These are phyloP conservation scores for Symbiodinium natans DNA, from an alignment of 73 alveolate species.

Conservation along the genomic window DNA sequence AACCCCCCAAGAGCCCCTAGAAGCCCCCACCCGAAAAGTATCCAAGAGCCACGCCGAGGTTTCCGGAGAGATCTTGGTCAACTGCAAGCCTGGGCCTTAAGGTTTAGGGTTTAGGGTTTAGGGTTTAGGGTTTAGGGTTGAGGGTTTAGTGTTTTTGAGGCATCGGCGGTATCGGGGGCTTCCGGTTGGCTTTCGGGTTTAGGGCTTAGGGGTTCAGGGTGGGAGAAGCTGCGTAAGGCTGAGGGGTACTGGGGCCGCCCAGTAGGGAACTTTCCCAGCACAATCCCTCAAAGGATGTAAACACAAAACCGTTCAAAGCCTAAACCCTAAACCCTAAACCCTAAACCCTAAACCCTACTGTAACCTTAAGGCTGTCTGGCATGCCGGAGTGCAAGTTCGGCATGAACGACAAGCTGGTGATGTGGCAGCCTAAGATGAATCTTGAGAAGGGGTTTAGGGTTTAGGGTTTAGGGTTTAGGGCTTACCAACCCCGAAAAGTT, in stretches of 20 bases:
- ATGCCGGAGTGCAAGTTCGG: slow-evolving; percentile 99
- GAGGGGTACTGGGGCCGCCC: too few species aligned
- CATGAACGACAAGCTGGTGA: slow-evolving; percentile 98
- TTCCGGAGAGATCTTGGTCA: slow-evolving; percentile 96
- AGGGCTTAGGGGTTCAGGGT: background rate
- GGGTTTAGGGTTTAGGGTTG: background rate
- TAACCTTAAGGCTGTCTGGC: slow-evolving; percentile 96
- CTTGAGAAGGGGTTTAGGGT: too few species aligned
- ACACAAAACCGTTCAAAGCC: too few species aligned
- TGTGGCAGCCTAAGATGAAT: slow-evolving; percentile 91
- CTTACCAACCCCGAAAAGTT: too few species aligned
- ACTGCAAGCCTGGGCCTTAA: slow-evolving; percentile 94
- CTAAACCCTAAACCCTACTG: background rate
- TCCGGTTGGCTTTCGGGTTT: too few species aligned
- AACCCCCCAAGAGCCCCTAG: too few species aligned
- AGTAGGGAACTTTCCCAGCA: too few species aligned
- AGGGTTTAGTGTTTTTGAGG: background rate
- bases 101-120: background rate
- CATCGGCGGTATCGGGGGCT: background rate
- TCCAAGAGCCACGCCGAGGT: too few species aligned
- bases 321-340: too few species aligned
- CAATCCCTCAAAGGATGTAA: too few species aligned
- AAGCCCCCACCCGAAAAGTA: too few species aligned
- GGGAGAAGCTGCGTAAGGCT: background rate
- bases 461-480: too few species aligned